Evolutionary conservation across 257 asterid genomes (phyloP), one percentile per base, ranked within the genome.

Genomic region (Misopates orontium): DNA sequence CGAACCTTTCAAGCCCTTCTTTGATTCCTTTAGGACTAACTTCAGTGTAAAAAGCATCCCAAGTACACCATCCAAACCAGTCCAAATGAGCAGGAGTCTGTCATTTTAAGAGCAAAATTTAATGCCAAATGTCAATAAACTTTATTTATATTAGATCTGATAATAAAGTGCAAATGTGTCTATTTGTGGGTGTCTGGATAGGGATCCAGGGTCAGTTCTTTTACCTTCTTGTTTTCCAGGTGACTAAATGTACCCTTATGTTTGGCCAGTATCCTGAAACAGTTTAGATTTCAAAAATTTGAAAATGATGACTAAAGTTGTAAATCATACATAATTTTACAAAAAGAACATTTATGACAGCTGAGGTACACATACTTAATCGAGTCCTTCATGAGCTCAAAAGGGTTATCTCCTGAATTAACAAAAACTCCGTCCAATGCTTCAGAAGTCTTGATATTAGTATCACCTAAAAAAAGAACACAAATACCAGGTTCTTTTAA

Each of bases 41-140:
- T 5, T 79, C 69, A 52, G 75, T 71, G 71, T 81, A 81, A 57
- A 81, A 81, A 10, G 86, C 86, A 75, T 81, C 82, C 86, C 86
- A 81, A 18, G 87, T 82, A 75, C 87, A 82, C 88, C 88, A 83
- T 12, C 85, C 85, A 53, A 82, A 77, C 83, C 79, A 79, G 71
- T 79, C 88, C 53, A 82, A 20, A 62, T 78, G 84, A 24, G 78
- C 83, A 8, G 87, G 87, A 17, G 21, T 55, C 88, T 83, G 69
- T 11, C 48, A 60, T 41, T n/a, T 24, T 32, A 18, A 36, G 28
- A 21, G 54, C 45, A 68, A 45, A 40, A 31, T 49, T 24, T 14
- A 17, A 41, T 8, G 22, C 63, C 44, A 51, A 65, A 71, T 67
- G 42, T 53, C 61, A 23, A 48, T 20, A 58, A 28, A 28, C 36